These are phyloP conservation scores for Erigeron philadelphicus DNA, from an alignment of 140 eudicot genomes.

Conservation along the genomic window DNA sequence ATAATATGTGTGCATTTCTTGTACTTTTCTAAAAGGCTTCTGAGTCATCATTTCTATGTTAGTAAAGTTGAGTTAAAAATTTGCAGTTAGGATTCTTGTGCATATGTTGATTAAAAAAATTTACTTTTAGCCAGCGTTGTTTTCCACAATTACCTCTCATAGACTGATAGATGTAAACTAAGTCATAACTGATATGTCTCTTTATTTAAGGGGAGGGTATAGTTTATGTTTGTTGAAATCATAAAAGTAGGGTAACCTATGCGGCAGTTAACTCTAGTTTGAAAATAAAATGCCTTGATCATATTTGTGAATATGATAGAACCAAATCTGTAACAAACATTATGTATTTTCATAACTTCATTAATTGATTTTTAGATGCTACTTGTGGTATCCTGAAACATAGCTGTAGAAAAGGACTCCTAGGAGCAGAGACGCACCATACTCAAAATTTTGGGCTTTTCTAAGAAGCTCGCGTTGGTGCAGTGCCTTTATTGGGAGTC, in stretches of 20 bases:
- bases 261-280: neutral
- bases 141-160: neutral
- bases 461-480: too few species aligned
- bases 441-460: too few species aligned
- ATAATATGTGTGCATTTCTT: constrained; percentile 7
- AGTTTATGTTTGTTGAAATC: neutral
- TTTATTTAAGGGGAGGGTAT: neutral
- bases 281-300: neutral
- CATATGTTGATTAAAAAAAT: neutral
- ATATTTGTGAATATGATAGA: neutral
- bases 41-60: neutral
- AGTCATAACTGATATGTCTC: neutral
- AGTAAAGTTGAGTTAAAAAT: neutral
- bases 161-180: neutral
- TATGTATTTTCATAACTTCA: neutral
- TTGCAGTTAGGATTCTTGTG: neutral
- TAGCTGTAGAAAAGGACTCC: too few species aligned
- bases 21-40: neutral
- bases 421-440: too few species aligned
- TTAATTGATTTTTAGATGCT: neutral
- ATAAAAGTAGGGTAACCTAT: neutral
- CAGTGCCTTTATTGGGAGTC: too few species aligned
- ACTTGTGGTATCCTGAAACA: too few species aligned
- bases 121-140: neutral
- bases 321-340: neutral